Base-by-base conservation (phyloP, 192 early-diverging fungal species). In the Coemansia guatemalensis region DNA sequence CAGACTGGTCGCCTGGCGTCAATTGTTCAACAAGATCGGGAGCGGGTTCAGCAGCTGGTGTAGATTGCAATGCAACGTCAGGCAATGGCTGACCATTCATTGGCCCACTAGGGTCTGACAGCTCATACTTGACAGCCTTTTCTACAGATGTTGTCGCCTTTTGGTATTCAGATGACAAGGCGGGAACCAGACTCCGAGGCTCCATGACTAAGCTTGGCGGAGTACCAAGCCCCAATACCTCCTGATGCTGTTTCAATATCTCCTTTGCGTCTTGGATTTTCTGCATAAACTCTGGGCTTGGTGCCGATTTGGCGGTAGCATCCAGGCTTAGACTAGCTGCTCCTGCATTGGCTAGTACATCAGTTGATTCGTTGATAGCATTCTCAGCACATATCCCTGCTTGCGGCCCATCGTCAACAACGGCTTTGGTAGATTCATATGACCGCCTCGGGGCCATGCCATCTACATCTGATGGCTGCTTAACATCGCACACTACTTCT, bases 191-290 rank as follows among this genome's bases (percentile, higher is more conserved):
- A n/a, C 2, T 48, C 29, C 17, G 41, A 22, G 29, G 25, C n/a
- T 59, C 39, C 41, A 27, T 59, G 41, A 48, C 41, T 5, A 11
- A 20, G 29, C 48, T 41, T 23, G 4, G 27, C 53, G 53, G 58
- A 17, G 61, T 58, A 21, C 30, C 35, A 48, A 66, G 53, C 27
- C 60, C 62, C 33, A 63, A 53, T 54, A 65, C 26, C n/a, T 25
- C 21, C 12, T 67, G 55, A 50, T 69, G 74, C 68, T 67, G 63
- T 56, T 67, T 55, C 24, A 75, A 48, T 12, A 75, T 66, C 68
- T 62, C 64, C 25, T 61, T 66, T 24, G 60, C 74, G 6, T 60
- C 64, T 6, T 60, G 63, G 11, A 68, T 64, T 48, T 70, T 58
- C 53, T 70, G 51, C 50, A 67, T 49, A 30, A 51, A 4, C 25